These are phyloP conservation scores for Begonia masoniana DNA, from an alignment of 306 rosid species.

Conservation along the genomic window DNA sequence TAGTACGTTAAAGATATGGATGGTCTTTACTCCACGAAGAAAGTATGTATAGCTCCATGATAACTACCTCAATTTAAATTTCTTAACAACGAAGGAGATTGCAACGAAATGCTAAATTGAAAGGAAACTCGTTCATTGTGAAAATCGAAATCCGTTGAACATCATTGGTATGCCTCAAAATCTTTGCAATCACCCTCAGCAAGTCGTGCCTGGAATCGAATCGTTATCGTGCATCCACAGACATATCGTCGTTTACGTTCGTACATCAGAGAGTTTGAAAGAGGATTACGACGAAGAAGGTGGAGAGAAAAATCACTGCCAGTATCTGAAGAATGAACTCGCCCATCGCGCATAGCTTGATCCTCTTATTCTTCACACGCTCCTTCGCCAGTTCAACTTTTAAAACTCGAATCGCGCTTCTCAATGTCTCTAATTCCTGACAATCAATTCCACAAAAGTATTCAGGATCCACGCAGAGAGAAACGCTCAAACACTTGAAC, in stretches of 20 bases:
- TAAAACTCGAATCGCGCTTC: slow-evolving; percentile 30
- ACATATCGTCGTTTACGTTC: too few relatives aligned
- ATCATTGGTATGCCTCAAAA: too few relatives aligned
- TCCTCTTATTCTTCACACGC: slow-evolving; percentile 28
- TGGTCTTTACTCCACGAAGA: too few relatives aligned
- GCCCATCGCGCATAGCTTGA: slow-evolving; percentile 28
- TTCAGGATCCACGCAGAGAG: neutral
- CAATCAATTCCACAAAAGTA: neutral
- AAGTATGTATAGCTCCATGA: too few relatives aligned
- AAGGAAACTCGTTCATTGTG: neutral
- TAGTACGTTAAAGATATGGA: too few relatives aligned
- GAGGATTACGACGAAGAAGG: slow-evolving; percentile 20
- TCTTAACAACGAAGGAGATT: too few relatives aligned
- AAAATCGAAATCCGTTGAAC: too few relatives aligned
- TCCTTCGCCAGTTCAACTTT: slow-evolving; percentile 33
- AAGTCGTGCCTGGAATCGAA: too few relatives aligned
- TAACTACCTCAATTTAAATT: too few relatives aligned
- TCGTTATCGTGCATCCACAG: too few relatives aligned
- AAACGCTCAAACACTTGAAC: neutral
- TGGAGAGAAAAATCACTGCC: slow-evolving; percentile 21
- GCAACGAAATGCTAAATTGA: neutral
- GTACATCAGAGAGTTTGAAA: slow-evolving; percentile 1
- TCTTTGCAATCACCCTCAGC: too few relatives aligned
- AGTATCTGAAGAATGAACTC: slow-evolving; percentile 31
- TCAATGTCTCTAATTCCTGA: slow-evolving; percentile 23